phyloP scores from a whole-genome alignment of 768 basidiomycete genomes.

The Lentinus brumalis region DNA sequence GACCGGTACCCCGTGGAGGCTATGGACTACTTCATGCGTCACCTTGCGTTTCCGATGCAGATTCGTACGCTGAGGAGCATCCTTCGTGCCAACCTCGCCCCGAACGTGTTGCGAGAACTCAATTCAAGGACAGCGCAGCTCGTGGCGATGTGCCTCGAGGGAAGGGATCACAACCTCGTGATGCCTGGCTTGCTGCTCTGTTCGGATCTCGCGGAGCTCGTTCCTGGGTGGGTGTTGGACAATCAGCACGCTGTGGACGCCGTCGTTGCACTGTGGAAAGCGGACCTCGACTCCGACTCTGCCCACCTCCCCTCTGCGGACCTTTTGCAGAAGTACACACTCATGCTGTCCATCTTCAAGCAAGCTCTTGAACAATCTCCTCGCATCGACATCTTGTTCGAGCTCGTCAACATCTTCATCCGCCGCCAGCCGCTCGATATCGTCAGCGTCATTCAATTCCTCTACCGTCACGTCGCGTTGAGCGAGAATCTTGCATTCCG shows the following conservation, averaged over 20 bases:
- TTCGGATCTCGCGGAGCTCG: constrained; percentile 68
- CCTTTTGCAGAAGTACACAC: constrained; percentile 56
- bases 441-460: constrained; percentile 76
- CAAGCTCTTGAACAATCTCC: constrained; percentile 67
- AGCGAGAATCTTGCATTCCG: constrained; percentile 69
- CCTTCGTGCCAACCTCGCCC: constrained; percentile 76
- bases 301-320: constrained; percentile 43
- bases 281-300: constrained; percentile 38
- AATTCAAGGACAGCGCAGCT: constrained; percentile 59
- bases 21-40: constrained; percentile 78
- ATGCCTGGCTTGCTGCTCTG: constrained; percentile 77
- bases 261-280: constrained; percentile 72
- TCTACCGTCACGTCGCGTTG: constrained; percentile 83
- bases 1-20: constrained; percentile 89
- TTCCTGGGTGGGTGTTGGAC: constrained; percentile 72
- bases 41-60: constrained; percentile 77
- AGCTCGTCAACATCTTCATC: constrained; percentile 79
- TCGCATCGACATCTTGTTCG: constrained; percentile 87
- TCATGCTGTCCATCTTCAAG: constrained; percentile 79
- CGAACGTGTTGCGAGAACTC: constrained; percentile 70
- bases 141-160: constrained; percentile 51
- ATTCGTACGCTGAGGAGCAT: constrained; percentile 85
- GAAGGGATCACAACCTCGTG: constrained; percentile 51
- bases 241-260: constrained; percentile 69
- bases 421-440: constrained; percentile 82